Conservation (phyloP, 306 rosid species). For the Prunus persica region DNA sequence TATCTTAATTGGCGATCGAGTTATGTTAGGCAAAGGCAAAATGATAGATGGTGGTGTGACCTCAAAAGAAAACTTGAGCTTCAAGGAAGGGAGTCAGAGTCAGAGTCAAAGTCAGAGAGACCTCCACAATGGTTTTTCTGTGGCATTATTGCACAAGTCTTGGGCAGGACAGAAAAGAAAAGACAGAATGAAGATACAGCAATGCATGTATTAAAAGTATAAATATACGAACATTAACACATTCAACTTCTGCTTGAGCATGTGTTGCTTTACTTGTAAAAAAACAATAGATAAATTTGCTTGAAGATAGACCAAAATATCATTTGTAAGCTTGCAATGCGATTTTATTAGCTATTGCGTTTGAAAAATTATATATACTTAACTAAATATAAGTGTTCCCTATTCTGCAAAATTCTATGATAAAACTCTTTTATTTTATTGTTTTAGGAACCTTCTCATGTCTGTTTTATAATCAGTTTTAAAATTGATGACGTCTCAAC, state of each 20-base stretch:
- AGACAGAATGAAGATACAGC: not conserved
- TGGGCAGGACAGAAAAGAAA: not conserved
- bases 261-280: not conserved
- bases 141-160: not conserved
- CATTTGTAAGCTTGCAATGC: not conserved
- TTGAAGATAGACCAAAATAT: not conserved
- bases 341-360: no score
- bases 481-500: no score
- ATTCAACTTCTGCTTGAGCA: not conserved
- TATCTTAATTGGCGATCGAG: slow-evolving; percentile 7
- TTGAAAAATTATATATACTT: no score
- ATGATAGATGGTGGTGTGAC: not conserved
- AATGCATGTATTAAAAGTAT: not conserved
- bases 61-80: not conserved
- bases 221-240: not conserved
- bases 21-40: not conserved
- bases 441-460: no score
- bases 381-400: no score
- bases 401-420: no score
- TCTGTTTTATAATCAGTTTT: no score
- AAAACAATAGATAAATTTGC: not conserved
- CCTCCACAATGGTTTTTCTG: not conserved
- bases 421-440: no score
- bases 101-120: not conserved
- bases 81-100: not conserved